phyloP scores from a whole-genome alignment of 805 yeast species.

The Kluyveromyces siamensis region DNA sequence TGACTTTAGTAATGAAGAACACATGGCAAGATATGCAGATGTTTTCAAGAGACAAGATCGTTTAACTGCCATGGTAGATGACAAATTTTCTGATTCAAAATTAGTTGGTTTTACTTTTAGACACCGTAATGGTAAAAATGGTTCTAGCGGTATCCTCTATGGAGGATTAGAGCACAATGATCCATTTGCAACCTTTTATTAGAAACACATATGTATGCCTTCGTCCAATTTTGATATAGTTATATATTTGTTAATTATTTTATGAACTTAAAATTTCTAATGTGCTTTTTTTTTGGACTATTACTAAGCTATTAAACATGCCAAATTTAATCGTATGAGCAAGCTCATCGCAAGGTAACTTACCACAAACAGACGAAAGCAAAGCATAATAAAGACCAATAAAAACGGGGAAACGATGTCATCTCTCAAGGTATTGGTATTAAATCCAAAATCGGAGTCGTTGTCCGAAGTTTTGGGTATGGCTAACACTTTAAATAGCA shows the following conservation, averaged over 20 bases:
- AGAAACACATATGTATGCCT: not conserved
- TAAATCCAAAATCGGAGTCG: constrained; percentile 11
- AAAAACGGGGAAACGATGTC: too few species aligned
- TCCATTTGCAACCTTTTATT: constrained; percentile 31
- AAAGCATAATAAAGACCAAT: too few species aligned
- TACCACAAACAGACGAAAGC: too few species aligned
- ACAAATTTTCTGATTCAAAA: constrained; percentile 52
- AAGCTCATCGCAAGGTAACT: not conserved
- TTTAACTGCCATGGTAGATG: constrained; percentile 56
- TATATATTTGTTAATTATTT: too few species aligned
- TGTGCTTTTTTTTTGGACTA: too few species aligned
- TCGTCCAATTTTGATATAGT: too few species aligned
- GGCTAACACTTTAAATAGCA: constrained; percentile 40
- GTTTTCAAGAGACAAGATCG: constrained; percentile 90
- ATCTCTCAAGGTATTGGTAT: constrained; percentile 8
- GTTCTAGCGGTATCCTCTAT: constrained; percentile 29
- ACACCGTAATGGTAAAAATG: constrained; percentile 47
- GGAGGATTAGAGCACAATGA: constrained; percentile 30
- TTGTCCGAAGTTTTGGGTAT: constrained; percentile 32
- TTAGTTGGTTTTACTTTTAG: constrained; percentile 95
- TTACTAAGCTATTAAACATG: not conserved
- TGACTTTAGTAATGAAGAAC: constrained; percentile 91
- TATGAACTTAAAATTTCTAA: not conserved
- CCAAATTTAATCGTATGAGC: too few species aligned
- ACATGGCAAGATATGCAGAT: constrained; percentile 96